A percentile compares a stretch with the other conserved stretches of the same genome.
Evolutionary conservation across 2,329 filamentous ascomycete genomes (phyloP).

Genomic region (Delphinella strobiligena): DNA sequence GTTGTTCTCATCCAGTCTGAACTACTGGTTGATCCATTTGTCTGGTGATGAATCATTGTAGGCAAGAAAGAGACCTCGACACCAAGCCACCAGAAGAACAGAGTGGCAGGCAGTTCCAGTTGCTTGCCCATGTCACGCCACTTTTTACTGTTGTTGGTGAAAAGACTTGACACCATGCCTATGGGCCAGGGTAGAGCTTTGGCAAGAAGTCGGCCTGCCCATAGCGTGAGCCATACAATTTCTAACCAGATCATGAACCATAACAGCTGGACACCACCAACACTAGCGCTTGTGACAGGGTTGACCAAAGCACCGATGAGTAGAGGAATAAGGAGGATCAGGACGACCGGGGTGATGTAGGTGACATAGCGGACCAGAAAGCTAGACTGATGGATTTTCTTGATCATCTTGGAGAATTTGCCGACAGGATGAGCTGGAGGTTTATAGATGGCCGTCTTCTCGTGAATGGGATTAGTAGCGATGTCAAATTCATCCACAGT

Average conservation of each 20-base stretch:
- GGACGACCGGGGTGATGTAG: constrained; percentile 55
- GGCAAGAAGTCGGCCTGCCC: constrained; percentile 58
- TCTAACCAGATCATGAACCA: constrained; percentile 97
- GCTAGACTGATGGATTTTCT: constrained; percentile 52
- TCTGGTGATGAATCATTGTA: constrained; percentile 58
- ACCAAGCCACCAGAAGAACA: constrained; percentile 88
- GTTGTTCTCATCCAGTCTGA: constrained; percentile 64
- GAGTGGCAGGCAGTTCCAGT: constrained; percentile 69
- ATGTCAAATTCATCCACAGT: constrained; percentile 55
- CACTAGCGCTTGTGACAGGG: constrained; percentile 35
- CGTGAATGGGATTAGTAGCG: constrained; percentile 57
- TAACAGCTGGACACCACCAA: constrained; percentile 64
- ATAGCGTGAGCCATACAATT: constrained; percentile 83
- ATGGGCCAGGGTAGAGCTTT: constrained; percentile 53
- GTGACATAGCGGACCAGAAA: constrained; percentile 57
- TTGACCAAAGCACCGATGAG: constrained; percentile 49
- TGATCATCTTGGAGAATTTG: constrained; percentile 51
- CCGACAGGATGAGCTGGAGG: constrained; percentile 52
- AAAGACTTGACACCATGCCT: constrained; percentile 55
- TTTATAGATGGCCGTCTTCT: constrained; percentile 52
- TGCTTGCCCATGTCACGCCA: constrained; percentile 82
- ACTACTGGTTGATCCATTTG: constrained; percentile 35
- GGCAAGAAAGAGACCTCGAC: constrained; percentile 77
- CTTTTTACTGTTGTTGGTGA: constrained; percentile 82
- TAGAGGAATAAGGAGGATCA: constrained; percentile 55